A percentile compares a stretch with the other conserved stretches of the same genome.
phyloP scores from a whole-genome alignment of 805 yeast genomes.

The Lachancea dasiensis region DNA sequence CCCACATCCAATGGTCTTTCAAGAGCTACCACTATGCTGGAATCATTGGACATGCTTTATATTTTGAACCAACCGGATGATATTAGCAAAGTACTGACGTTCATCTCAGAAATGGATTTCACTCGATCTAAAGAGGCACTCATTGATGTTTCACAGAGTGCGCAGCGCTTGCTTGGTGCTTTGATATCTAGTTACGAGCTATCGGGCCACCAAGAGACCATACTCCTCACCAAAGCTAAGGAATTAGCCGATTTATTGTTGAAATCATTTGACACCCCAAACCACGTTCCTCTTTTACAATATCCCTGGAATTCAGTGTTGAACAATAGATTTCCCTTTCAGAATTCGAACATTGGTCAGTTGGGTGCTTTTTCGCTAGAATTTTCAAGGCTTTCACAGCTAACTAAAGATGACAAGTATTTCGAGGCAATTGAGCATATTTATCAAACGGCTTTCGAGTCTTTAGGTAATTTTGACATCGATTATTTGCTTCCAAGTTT shows the following conservation, averaged over 20 bases:
- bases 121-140: conserved; percentile 34
- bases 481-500: conserved; percentile 40
- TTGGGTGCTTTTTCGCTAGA: conserved; percentile 47
- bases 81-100: conserved; percentile 35
- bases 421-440: conserved; percentile 45
- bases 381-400: conserved; percentile 45
- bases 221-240: conserved; percentile 35
- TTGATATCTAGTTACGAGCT: conserved; percentile 47
- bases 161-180: conserved; percentile 49
- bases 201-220: conserved; percentile 32
- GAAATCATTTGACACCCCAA: conserved; percentile 55
- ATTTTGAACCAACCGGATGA: conserved; percentile 41
- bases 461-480: conserved; percentile 32
- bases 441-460: conserved; percentile 35
- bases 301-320: conserved; percentile 38
- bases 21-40: conserved; percentile 33
- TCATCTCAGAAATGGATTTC: conserved; percentile 37
- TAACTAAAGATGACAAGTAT: conserved; percentile 44
- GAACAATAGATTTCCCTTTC: conserved; percentile 36
- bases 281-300: conserved; percentile 44
- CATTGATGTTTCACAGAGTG: conserved; percentile 46
- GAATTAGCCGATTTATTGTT: conserved; percentile 44
- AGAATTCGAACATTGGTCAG: conserved; percentile 37
- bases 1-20: conserved; percentile 51
- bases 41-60: conserved; percentile 45